Evolutionary conservation across 2,329 filamentous ascomycete genomes (phyloP), one percentile per base, ranked within the genome.

Genomic region (Sporothrix euskadiensis): DNA sequence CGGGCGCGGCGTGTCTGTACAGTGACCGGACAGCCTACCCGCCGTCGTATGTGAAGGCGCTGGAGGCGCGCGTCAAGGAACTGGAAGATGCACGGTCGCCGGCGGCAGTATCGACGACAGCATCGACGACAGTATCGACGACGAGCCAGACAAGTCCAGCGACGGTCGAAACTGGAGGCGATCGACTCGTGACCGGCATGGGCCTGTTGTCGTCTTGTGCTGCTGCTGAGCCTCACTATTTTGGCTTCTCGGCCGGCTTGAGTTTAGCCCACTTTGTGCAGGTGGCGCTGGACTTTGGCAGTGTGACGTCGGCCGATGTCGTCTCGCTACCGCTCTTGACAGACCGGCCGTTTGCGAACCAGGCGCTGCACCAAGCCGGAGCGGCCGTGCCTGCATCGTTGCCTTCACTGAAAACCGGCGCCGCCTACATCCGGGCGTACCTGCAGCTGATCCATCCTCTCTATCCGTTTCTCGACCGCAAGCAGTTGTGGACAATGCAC

Each of bases 201-300:
- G 73, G 73, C n/a, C 16, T 74, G 54, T 44, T 74, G 10, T 74
- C 73, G n/a, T 74, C 73, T 0, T 71, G 68, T 10, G 73, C 73
- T 0, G 73, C 73, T 0, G 71, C 73, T 6, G 73, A 74, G 61
- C 73, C 73, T 44, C 73, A 74, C 54, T 74, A 74, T 22, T 74
- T 74, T 65, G 73, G 73, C 41, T 73, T 74, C 47, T 74, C 73
- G 32, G 73, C 73, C 1, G 73, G 73, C 1, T 68, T 74, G n/a
- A 74, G 73, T 44, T 54, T 74, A 14, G 73, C 73, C 0, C 73
- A 74, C 22, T 73, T 74, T 61, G 73, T 74, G 61, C 71, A 74
- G 71, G 73, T 73, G 52, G 73, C 73, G 4, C 61, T 74, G 7
- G 73, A 74, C 12, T 69, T 69, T 41, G 73, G 71, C 26, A 73